Evolutionary conservation across 2,329 filamentous ascomycete species (phyloP).

Genomic region (Teratosphaeria epicoccoides): DNA sequence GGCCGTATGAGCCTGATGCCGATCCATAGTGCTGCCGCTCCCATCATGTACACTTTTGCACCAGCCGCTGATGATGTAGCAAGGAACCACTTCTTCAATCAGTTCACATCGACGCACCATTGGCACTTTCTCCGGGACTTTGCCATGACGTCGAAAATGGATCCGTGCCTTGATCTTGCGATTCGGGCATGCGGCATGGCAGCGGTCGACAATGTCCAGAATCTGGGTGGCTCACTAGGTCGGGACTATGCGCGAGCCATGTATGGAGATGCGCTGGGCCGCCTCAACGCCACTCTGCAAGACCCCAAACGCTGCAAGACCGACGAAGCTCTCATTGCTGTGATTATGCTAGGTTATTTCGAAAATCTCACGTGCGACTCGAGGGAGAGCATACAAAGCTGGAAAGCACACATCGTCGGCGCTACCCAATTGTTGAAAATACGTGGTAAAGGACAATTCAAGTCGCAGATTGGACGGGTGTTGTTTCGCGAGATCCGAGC

Average conservation of each 20-base stretch:
- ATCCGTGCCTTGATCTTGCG: constrained; percentile 20
- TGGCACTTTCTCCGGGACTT: constrained; percentile 19
- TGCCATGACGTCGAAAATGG: constrained; percentile 6
- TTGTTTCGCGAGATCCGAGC: constrained; percentile 22
- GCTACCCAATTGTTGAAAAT: constrained; percentile 26
- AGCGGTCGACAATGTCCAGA: constrained; percentile 19
- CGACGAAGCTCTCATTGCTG: constrained; percentile 26
- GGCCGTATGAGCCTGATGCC: not conserved
- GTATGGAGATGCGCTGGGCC: constrained; percentile 23
- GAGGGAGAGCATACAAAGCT: constrained; percentile 23
- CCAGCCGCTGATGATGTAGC: constrained; percentile 18
- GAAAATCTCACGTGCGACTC: constrained; percentile 27
- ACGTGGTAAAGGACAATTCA: constrained; percentile 23
- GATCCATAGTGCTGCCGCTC: not conserved
- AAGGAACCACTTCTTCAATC: constrained; percentile 20
- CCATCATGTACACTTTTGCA: constrained; percentile 6
- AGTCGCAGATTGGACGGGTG: constrained; percentile 13
- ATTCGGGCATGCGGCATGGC: constrained; percentile 24
- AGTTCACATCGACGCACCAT: constrained; percentile 20
- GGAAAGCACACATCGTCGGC: constrained; percentile 30
- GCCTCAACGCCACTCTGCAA: constrained; percentile 24
- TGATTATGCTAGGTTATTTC: constrained; percentile 28
- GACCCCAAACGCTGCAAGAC: constrained; percentile 20
- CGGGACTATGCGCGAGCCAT: constrained; percentile 16
- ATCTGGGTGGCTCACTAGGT: constrained; percentile 9